Percentiles rank a stretch among this genome's conserved stretches.
Conservation (phyloP, 495 filamentous ascomycete genomes). For the Lentithecium fluviatile region DNA sequence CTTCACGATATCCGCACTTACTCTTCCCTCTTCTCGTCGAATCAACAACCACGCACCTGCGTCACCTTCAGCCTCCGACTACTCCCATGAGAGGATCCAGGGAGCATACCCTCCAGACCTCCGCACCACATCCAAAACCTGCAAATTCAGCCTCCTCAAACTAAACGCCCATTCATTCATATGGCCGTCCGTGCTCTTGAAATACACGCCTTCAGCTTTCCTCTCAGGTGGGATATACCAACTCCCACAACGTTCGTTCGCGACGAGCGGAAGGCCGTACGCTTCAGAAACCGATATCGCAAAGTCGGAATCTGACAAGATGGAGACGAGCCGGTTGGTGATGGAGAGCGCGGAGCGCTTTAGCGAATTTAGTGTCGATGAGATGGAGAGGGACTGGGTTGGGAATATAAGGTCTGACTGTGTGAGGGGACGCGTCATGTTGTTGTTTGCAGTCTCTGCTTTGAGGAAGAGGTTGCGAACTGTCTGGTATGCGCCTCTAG, state of each 20-base stretch:
- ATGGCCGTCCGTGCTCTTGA: constrained; percentile 98
- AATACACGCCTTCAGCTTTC: constrained; percentile 77
- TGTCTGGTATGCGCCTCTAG: no score
- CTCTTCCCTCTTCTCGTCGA: constrained; percentile 91
- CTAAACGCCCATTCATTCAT: constrained; percentile 86
- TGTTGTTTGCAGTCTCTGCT: neutral
- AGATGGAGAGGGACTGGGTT: constrained; percentile 22
- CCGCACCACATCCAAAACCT: constrained; percentile 65
- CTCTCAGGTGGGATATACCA: constrained; percentile 79
- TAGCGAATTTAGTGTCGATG: constrained; percentile 53
- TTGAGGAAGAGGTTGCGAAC: neutral
- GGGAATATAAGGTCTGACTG: constrained; percentile 42
- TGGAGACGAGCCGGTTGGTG: constrained; percentile 69
- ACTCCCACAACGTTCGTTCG: constrained; percentile 90
- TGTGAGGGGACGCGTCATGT: constrained; percentile 22
- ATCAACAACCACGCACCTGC: constrained; percentile 86
- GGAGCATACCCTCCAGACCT: constrained; percentile 61
- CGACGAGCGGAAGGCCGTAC: constrained; percentile 72
- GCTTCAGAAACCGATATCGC: constrained; percentile 37
- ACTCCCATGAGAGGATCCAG: constrained; percentile 16
- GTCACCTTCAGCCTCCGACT: neutral
- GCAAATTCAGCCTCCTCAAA: constrained; percentile 76
- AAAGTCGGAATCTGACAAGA: constrained; percentile 40
- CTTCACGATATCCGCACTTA: constrained; percentile 35
- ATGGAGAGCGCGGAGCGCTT: constrained; percentile 75